Percentiles rank a stretch among this genome's conserved stretches.
Evolutionary conservation across 148 eudicot genomes (phyloP).

Genomic region (Cornus kousa): DNA sequence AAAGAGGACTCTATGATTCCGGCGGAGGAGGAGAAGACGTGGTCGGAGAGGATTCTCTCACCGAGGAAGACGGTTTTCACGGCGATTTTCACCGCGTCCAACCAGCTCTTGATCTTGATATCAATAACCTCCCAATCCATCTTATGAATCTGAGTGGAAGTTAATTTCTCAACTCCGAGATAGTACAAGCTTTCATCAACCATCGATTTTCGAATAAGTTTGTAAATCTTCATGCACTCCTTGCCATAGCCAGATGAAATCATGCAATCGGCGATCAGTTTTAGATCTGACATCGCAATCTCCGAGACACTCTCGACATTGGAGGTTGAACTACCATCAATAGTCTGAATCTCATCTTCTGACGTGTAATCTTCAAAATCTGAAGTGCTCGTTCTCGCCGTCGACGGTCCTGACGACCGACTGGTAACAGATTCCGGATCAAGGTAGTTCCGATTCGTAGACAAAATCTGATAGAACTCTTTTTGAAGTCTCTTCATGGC

Average conservation of each 20-base stretch:
- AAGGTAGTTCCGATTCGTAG: slow-evolving; percentile 32
- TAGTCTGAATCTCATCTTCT: slow-evolving; percentile 15
- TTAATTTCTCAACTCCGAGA: slow-evolving; percentile 40
- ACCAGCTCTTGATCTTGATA: slow-evolving; percentile 52
- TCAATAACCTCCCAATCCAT: slow-evolving; percentile 58
- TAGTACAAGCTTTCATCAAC: slow-evolving; percentile 43
- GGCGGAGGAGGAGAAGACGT: slow-evolving; percentile 54
- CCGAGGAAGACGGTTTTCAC: slow-evolving; percentile 50
- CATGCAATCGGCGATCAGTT: slow-evolving; percentile 67
- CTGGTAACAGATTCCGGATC: slow-evolving; percentile 32
- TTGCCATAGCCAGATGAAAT: slow-evolving; percentile 59
- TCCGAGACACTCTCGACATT: slow-evolving; percentile 11
- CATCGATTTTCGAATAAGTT: slow-evolving; percentile 40
- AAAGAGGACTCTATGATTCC: slow-evolving; percentile 52
- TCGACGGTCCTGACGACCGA: slow-evolving; percentile 17
- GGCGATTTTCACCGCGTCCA: slow-evolving; percentile 29
- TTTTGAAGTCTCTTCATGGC: slow-evolving; percentile 63
- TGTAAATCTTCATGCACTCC: slow-evolving; percentile 66
- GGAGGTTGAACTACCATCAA: neutral
- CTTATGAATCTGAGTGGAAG: slow-evolving; percentile 38
- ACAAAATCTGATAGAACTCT: slow-evolving; percentile 57
- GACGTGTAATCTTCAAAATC: slow-evolving; percentile 24
- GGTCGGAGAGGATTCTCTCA: slow-evolving; percentile 65
- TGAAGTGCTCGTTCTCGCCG: slow-evolving; percentile 23
- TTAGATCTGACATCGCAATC: slow-evolving; percentile 44